phyloP scores from a whole-genome alignment of 257 asterid genomes.

The Fraxinus quadrangulata region DNA sequence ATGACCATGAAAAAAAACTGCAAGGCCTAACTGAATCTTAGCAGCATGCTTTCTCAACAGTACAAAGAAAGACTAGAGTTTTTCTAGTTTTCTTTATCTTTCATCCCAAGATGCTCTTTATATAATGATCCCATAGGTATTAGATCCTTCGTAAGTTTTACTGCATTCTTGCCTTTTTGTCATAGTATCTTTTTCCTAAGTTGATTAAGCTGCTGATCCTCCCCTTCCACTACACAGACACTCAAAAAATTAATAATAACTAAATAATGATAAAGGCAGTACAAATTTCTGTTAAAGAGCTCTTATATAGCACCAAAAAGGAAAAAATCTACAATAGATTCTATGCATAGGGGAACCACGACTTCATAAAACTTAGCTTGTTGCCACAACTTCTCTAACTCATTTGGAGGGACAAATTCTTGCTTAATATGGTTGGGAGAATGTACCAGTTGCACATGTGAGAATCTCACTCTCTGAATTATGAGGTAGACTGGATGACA shows the following conservation, averaged over 20 bases:
- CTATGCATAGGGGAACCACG: not conserved
- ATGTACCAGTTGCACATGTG: not conserved
- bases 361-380: not conserved
- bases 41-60: not conserved
- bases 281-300: not conserved
- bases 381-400: not conserved
- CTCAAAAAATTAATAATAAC: not conserved
- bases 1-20: not conserved
- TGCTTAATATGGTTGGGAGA: not conserved
- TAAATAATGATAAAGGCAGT: not conserved
- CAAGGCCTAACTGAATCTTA: slow-evolving; percentile 17
- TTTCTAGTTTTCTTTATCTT: not conserved
- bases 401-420: not conserved
- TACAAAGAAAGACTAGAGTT: not conserved
- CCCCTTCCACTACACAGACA: not conserved
- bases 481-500: not conserved
- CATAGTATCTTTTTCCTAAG: not conserved
- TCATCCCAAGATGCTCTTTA: not conserved
- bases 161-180: not conserved
- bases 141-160: not conserved
- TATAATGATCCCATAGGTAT: not conserved
- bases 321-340: not conserved
- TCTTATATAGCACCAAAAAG: not conserved
- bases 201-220: not conserved
- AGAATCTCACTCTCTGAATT: not conserved